Evolutionary conservation across 2,329 filamentous ascomycete species (phyloP).

Genomic region (Aureobasidium sp.): DNA sequence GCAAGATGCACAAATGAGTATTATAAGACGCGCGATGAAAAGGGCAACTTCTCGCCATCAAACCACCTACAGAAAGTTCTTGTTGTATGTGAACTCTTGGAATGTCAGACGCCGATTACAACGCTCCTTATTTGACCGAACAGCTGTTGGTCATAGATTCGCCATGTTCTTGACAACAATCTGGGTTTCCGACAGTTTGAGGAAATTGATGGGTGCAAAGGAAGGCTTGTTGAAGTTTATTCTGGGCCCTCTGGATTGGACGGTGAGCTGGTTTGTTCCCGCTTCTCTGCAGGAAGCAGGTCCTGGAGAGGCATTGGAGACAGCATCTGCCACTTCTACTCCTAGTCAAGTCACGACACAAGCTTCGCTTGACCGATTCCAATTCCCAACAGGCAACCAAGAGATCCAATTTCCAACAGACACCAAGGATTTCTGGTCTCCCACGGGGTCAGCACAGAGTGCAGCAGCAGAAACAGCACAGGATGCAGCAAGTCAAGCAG

Average conservation of each 20-base stretch:
- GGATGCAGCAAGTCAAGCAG: not conserved
- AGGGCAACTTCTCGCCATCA: not conserved
- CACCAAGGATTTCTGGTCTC: not conserved
- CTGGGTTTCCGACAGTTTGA: not conserved
- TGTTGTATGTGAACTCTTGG: not conserved
- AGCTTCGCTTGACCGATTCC: too few relatives aligned
- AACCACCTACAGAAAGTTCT: too few relatives aligned
- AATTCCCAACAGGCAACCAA: too few relatives aligned
- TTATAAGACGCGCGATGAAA: fast-evolving
- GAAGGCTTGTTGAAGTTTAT: constrained; percentile 7
- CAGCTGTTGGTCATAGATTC: not conserved
- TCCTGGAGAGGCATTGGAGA: not conserved
- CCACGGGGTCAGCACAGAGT: too few relatives aligned
- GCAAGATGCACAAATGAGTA: not conserved
- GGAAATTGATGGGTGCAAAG: not conserved
- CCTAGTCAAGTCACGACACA: too few relatives aligned
- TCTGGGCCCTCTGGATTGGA: constrained; percentile 6
- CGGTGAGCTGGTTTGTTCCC: not conserved
- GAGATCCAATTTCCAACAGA: too few relatives aligned
- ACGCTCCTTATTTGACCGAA: not conserved
- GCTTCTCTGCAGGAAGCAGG: not conserved
- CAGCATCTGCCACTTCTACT: not conserved
- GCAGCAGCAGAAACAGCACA: not conserved
- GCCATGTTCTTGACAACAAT: not conserved
- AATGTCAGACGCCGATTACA: not conserved